Evolutionary conservation across 2,329 filamentous ascomycete species (phyloP), one percentile per base, ranked within the genome.

Genomic region (Sporothrix schenckii): DNA sequence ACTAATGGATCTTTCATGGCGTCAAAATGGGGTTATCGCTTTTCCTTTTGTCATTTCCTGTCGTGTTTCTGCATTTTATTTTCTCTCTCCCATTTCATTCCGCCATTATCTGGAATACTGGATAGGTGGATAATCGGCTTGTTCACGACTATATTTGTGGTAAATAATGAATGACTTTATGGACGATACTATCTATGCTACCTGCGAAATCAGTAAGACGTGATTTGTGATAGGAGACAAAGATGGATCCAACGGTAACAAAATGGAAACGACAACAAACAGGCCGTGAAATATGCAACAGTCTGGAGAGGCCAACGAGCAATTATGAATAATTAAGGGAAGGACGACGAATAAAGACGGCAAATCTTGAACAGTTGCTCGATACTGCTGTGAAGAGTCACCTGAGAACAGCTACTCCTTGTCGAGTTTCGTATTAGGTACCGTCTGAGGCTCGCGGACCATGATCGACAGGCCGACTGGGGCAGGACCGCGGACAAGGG

Each of bases 381-480:
- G 0, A 9, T 14, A 34, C 6, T 2, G 6, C 53, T 2, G 27
- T 34, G 5, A 39, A 7, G 14, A 58, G 53, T 11, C 27, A 16
- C 6, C 3, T 21, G 16, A 58, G 7, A 3, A n/a, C n/a, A 63
- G 63, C 56, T 52, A 47, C 27, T 56, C 66, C 3, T 65, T 66
- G 27, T 7, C 49, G 30, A 53, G 34, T n/a, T 54, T 44, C 47
- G 68, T 58, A 19, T 77, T 76, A 69, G 74, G 74, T 63, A 74
- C 74, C 54, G 74, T 71, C 75, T 81, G 81, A 67, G 91, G 91
- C 83, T 93, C 90, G 72, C 92, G 85, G 68, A 94, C 89, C 92
- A 96, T 96, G 80, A 93, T 91, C 77, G 91, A 90, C 78, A 94
- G 81, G 71, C 83, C 83, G 66, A 94, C 85, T 39, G 89, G 86